Base-by-base conservation (phyloP, 192 early-diverging fungal species). In the Diversispora eburnea region DNA sequence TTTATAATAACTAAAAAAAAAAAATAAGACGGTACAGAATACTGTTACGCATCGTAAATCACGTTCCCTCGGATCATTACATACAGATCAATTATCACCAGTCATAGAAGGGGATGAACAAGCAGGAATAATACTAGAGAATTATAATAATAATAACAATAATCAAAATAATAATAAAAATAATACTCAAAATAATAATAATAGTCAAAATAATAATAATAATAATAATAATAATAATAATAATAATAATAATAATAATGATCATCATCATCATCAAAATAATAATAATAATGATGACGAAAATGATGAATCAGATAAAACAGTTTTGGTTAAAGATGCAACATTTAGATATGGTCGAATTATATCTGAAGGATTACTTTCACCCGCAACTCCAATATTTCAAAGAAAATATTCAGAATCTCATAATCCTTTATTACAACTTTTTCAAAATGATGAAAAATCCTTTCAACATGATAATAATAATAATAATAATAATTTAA, bases 51-150 rank as follows among this genome's bases (percentile, higher is more conserved):
- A 58, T 48, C 76, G 41, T 20, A 69, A 49, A 57, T 60, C 67
- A 46, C 78, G 12, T 48, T 77, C 52, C 12, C 25, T 57, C 63
- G 66, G 61, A 42, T 75, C 48, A 13, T 42, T 61, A 13, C 59
- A 22, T 45, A 46, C 74, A n/a, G 70, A 62, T 47, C 65, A 42
- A 42, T 64, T 73, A 46, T 73, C 72, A 19, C 72, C 72, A 17
- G 72, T 73, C n/a, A 45, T 73, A 3, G 72, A 73, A n/a, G 39
- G 17, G 1, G 72, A 73, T 17, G 70, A 72, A 39, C 70, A 72
- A 22, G 17, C 20, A 41, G 20, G 33, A 45, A 22, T 49, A 49
- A 62, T 19, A 19, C 46, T 59, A 60, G 47, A 52, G 22, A 58
- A 61, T 25, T 47, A 33, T 33, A 64, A 49, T n/a, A 55, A 20